Base-by-base conservation (phyloP, 441 rosid genomes). In the Codiaeum variegatum region DNA sequence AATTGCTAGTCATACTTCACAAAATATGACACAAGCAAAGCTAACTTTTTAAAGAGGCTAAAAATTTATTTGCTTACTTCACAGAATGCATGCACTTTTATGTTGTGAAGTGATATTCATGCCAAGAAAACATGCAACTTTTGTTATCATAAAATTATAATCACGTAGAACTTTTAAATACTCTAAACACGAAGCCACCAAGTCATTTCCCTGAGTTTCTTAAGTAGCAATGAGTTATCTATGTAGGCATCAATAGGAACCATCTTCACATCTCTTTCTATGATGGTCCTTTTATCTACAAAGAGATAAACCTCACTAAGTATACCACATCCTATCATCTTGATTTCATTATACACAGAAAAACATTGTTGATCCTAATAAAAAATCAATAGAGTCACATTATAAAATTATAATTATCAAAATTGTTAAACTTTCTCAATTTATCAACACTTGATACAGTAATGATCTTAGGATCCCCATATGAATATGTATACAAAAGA, bases 171-270 rank as follows among this genome's bases (percentile, higher is more conserved):
- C 6, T n/a, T n/a, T n/a, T 62, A 59, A 47, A 72, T 23, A 67
- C 61, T 55, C 32, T 29, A 63, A 54, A 47, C n/a, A 11, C 29
- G 23, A 77, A 66, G 40, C 64, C n/a, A 74, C 26, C 24, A 61
- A 49, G 72, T 34, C 73, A 59, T 67, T 68, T 62, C 28, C n/a
- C 24, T 18, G 21, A 10, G 15, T 64, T 23, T 7, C 28, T 38
- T 65, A 12, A 56, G 12, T 6, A 65, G 49, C 31, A 54, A 24
- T 49, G 28, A 15, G 60, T 38, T 77, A 91, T 97, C 94, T 94
- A 90, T 42, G 99, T n/a, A n/a, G n/a, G n/a, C n/a, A n/a, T n/a
- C n/a, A n/a, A n/a, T n/a, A n/a, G n/a, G n/a, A n/a, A n/a, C n/a
- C n/a, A n/a, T n/a, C n/a, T n/a, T n/a, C n/a, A n/a, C n/a, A n/a